Conservation (phyloP, 192 early-diverging fungal species). For the Mortierella claussenii region DNA sequence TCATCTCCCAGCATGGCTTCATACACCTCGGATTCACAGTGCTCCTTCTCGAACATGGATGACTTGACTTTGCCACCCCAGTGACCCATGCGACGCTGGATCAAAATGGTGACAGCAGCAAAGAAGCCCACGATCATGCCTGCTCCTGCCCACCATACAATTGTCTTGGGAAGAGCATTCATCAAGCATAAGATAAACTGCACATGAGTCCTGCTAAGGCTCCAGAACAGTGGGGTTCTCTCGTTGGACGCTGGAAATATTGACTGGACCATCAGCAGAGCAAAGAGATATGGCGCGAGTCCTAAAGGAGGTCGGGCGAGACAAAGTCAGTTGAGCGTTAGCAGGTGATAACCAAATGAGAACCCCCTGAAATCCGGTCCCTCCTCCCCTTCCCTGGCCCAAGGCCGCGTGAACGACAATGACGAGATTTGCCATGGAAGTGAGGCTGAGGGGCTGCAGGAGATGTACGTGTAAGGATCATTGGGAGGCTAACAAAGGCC, state of each 20-base stretch:
- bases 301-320: too few relatives aligned
- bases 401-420: too few relatives aligned
- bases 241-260: constrained; percentile 29
- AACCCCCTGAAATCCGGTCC: too few relatives aligned
- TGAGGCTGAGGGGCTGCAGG: too few relatives aligned
- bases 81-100: constrained; percentile 27
- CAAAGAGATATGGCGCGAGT: constrained; percentile 62
- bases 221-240: constrained; percentile 34
- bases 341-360: too few relatives aligned
- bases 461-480: too few relatives aligned
- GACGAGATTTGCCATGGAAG: too few relatives aligned
- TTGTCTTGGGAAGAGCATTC: constrained; percentile 59
- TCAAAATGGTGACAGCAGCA: constrained; percentile 45
- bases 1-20: constrained; percentile 32
- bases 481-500: too few relatives aligned
- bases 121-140: constrained; percentile 60
- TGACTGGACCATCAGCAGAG: constrained; percentile 60
- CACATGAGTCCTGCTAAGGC: constrained; percentile 51
- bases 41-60: constrained; percentile 29
- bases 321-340: too few relatives aligned
- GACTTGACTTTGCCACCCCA: constrained; percentile 45
- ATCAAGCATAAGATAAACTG: constrained; percentile 61
- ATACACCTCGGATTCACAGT: constrained; percentile 24
- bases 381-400: too few relatives aligned
- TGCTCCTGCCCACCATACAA: constrained; percentile 66